These are phyloP conservation scores for Lasiodiplodia sp. DNA, from an alignment of 2,329 filamentous ascomycete genomes.

Conservation along the genomic window DNA sequence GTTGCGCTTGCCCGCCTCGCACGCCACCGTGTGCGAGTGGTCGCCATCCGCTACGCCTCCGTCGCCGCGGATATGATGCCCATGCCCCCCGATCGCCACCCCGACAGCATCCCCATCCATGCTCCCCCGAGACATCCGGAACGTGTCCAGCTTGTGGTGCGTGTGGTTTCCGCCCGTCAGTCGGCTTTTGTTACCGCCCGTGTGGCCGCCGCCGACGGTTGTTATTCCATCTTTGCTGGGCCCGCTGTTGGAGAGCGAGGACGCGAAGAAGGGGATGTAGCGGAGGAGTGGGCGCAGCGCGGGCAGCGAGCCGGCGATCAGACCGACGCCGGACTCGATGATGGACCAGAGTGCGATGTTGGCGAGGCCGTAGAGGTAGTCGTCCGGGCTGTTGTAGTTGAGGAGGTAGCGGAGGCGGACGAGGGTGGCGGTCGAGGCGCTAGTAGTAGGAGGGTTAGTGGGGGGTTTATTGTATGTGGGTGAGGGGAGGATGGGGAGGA, in stretches of 20 bases:
- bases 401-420: conserved; percentile 55
- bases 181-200: not conserved
- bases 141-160: not conserved
- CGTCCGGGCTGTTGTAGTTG: conserved; percentile 46
- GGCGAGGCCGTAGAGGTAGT: conserved; percentile 52
- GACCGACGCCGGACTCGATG: conserved; percentile 59
- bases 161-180: too few species aligned
- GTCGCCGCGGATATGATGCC: too few species aligned
- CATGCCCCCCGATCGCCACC: too few species aligned
- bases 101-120: not conserved
- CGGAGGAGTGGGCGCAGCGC: conserved; percentile 55
- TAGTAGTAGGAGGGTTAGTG: conserved; percentile 29
- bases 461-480: not conserved
- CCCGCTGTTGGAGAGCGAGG: not conserved
- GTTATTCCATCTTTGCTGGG: not conserved
- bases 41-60: not conserved
- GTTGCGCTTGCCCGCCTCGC: conserved; percentile 9
- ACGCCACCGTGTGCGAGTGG: not conserved
- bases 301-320: conserved; percentile 57
- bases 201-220: not conserved
- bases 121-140: not conserved
- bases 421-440: conserved; percentile 49
- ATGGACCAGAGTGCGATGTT: conserved; percentile 57
- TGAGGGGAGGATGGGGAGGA: not conserved
- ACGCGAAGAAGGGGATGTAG: not conserved